These are phyloP conservation scores for Yamadazyma dendronema DNA, from an alignment of 1,139 yeast species.

Conservation along the genomic window DNA sequence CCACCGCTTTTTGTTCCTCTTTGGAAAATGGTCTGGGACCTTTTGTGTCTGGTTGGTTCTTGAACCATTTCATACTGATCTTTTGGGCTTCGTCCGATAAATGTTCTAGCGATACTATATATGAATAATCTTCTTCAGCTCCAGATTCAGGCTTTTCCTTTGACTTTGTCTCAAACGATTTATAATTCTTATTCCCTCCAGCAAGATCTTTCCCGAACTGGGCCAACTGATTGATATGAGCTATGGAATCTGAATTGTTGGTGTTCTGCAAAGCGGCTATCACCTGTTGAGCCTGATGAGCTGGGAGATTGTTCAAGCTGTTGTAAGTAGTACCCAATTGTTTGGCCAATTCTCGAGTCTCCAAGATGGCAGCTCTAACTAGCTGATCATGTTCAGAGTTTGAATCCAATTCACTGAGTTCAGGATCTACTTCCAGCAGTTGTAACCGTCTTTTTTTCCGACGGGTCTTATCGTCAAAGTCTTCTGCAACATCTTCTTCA, in stretches of 20 bases:
- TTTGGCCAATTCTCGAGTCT: slow-evolving; percentile 62
- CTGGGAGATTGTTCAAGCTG: slow-evolving; percentile 16
- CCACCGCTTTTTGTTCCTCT: slow-evolving; percentile 70
- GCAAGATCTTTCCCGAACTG: slow-evolving; percentile 10
- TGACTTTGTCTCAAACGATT: slow-evolving; percentile 1
- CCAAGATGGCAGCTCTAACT: slow-evolving; percentile 66
- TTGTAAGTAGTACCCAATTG: slow-evolving; percentile 16
- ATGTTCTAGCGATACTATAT: slow-evolving; percentile 30
- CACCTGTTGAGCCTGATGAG: slow-evolving; percentile 30
- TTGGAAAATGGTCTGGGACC: slow-evolving; percentile 53
- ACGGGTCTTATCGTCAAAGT: slow-evolving; percentile 9
- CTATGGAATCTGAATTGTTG: slow-evolving; percentile 2
- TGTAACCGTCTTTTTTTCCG: slow-evolving; percentile 15
- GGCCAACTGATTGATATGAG: slow-evolving; percentile 8
- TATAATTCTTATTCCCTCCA: slow-evolving; percentile 1
- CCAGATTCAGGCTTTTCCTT: slow-evolving; percentile 1
- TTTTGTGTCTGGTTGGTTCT: slow-evolving; percentile 27
- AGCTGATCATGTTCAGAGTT: slow-evolving; percentile 55
- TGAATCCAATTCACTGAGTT: slow-evolving; percentile 48
- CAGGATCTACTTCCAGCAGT: slow-evolving; percentile 56
- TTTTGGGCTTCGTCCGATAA: slow-evolving; percentile 37
- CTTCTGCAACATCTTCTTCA: slow-evolving; percentile 3
- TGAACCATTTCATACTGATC: slow-evolving; percentile 40
- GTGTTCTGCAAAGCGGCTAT: slow-evolving; percentile 14
- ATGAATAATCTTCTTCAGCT: slow-evolving; percentile 23